Evolutionary conservation across 805 yeast species (phyloP).

Genomic region (Metschnikowia colocasiae): DNA sequence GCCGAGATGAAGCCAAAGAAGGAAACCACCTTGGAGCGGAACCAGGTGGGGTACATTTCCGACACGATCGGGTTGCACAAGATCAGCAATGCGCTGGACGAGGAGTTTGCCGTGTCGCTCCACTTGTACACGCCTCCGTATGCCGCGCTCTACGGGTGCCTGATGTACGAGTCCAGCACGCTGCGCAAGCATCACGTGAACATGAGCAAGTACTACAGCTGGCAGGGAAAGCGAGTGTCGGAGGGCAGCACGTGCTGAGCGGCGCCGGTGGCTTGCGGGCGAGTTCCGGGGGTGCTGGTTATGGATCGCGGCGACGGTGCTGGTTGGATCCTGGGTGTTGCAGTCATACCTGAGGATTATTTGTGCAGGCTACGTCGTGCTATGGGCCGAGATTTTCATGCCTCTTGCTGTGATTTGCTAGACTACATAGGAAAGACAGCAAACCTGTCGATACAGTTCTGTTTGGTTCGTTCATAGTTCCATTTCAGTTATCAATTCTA

Average conservation of each 20-base stretch:
- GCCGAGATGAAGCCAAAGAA: slow-evolving; percentile 21
- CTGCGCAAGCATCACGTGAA: slow-evolving; percentile 53
- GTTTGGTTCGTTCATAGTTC: too few species aligned
- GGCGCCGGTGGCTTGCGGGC: not conserved
- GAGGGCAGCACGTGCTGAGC: slow-evolving; percentile 17
- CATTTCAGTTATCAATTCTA: too few species aligned
- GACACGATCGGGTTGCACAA: slow-evolving; percentile 66
- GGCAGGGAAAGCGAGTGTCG: slow-evolving; percentile 46
- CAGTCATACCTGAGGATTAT: too few species aligned
- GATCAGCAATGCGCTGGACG: slow-evolving; percentile 46
- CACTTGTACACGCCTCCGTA: slow-evolving; percentile 78
- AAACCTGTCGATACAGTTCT: too few species aligned
- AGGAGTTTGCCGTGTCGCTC: slow-evolving; percentile 53
- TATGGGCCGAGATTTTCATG: too few species aligned
- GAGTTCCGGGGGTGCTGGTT: not conserved
- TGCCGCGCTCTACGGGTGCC: slow-evolving; percentile 58
- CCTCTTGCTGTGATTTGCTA: too few species aligned
- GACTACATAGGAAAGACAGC: too few species aligned
- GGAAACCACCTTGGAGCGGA: slow-evolving; percentile 28
- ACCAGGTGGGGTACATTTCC: slow-evolving; percentile 60
- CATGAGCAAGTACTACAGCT: slow-evolving; percentile 57
- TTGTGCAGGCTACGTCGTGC: too few species aligned
- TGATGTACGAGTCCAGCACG: slow-evolving; percentile 45
- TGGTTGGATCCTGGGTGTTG: too few species aligned
- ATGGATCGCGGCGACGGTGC: too few species aligned